Percentiles rank a stretch among this genome's conserved stretches.
Conservation (phyloP, 1,139 yeast genomes). For the Entelexis sorbosivorans region DNA sequence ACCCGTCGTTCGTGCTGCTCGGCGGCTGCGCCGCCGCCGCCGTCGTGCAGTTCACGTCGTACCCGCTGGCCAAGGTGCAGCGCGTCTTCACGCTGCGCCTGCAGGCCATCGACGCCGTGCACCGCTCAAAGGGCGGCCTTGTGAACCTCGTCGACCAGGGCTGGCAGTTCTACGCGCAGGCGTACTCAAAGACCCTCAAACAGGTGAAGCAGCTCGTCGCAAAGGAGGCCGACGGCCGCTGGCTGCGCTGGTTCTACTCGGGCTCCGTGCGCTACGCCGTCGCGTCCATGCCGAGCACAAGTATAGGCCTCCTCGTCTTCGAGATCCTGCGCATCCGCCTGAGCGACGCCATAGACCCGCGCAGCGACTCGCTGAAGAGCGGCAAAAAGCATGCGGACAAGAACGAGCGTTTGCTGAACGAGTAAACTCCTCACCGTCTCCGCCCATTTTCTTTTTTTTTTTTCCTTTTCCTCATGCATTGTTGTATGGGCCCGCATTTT, state of each 20-base stretch:
- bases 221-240: conserved; percentile 42
- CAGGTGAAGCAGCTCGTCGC: conserved; percentile 47
- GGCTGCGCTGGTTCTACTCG: conserved; percentile 60
- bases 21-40: conserved; percentile 88
- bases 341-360: conserved; percentile 2
- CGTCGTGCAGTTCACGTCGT: conserved; percentile 64
- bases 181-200: conserved; percentile 60
- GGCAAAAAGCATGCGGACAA: neutral
- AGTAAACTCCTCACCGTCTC: neutral
- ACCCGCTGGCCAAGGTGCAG: conserved; percentile 72
- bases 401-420: neutral
- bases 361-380: neutral
- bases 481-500: no score
- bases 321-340: conserved; percentile 53
- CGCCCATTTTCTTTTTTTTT: neutral
- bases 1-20: conserved; percentile 57
- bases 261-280: conserved; percentile 67
- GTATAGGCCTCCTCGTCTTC: conserved; percentile 71
- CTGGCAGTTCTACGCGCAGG: conserved; percentile 30
- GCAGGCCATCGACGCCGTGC: conserved; percentile 38
- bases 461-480: no score
- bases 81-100: conserved; percentile 66
- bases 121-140: conserved; percentile 12
- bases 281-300: conserved; percentile 75
- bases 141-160: conserved; percentile 16